A percentile compares a stretch with the other conserved stretches of the same genome.
Evolutionary conservation across 2,329 filamentous ascomycete genomes (phyloP).

Genomic region (Diaporthe caulivora): DNA sequence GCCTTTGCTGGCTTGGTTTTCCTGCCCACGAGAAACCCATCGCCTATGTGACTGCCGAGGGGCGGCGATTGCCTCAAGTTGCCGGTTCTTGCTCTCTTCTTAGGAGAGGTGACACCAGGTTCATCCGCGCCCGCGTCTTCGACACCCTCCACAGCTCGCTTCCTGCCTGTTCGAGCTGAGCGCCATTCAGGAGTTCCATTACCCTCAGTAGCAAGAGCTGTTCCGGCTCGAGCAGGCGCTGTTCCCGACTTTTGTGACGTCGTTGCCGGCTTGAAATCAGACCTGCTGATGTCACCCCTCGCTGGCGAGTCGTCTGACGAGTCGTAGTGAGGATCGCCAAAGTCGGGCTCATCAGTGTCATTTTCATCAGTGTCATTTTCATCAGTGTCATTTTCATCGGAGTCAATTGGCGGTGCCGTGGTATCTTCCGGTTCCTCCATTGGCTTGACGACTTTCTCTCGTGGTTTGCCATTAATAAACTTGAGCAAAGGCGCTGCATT

Average conservation of each 20-base stretch:
- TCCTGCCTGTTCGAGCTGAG: constrained; percentile 14
- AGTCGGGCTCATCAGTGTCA: constrained; percentile 40
- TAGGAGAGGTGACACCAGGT: background rate
- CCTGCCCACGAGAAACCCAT: constrained; percentile 23
- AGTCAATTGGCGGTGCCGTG: constrained; percentile 43
- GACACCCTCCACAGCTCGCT: constrained; percentile 16
- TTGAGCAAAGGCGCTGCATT: constrained; percentile 10
- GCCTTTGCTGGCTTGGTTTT: background rate
- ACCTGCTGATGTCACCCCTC: constrained; percentile 50
- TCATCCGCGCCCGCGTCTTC: constrained; percentile 9
- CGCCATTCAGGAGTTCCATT: background rate
- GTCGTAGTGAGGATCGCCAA: constrained; percentile 30
- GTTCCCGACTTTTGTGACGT: constrained; percentile 24
- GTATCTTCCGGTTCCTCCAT: constrained; percentile 43
- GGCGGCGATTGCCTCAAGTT: background rate
- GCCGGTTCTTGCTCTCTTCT: constrained; percentile 22
- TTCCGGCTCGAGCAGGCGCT: background rate
- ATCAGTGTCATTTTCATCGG: constrained; percentile 44
- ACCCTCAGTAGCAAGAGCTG: background rate
- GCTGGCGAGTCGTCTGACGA: constrained; percentile 42
- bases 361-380: constrained; percentile 44
- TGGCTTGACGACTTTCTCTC: background rate
- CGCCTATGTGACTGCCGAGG: constrained; percentile 33
- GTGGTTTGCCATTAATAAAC: constrained; percentile 37
- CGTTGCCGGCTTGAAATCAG: constrained; percentile 46